Conservation (phyloP, 2,329 filamentous ascomycete species). For the Thelonectria blattea region DNA sequence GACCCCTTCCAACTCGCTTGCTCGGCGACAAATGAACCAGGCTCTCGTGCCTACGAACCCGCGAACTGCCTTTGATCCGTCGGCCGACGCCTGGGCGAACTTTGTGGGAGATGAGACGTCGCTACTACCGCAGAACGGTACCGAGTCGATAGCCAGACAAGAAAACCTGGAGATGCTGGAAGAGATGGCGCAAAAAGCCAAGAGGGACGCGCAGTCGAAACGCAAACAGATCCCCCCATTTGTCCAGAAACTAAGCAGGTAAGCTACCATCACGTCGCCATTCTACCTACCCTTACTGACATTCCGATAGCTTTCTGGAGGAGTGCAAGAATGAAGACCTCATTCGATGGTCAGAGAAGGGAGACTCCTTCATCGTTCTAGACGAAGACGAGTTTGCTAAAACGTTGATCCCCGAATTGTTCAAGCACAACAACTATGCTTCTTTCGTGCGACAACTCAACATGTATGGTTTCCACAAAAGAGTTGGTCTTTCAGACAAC, state of each 20-base stretch:
- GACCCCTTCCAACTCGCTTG: conserved; percentile 56
- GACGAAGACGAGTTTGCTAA: conserved; percentile 99
- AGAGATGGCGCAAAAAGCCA: conserved; percentile 78
- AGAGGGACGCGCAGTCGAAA: conserved; percentile 86
- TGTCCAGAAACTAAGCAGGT: conserved; percentile 98
- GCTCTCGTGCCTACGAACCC: conserved; percentile 54
- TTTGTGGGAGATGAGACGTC: conserved; percentile 51
- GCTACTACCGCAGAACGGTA: conserved; percentile 46
- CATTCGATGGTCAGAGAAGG: conserved; percentile 96
- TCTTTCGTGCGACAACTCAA: conserved; percentile 95
- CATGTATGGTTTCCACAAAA: conserved; percentile 98
- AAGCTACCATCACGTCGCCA: conserved; percentile 40
- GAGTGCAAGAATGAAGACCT: conserved; percentile 91
- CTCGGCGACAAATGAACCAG: conserved; percentile 59
- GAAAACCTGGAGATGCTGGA: conserved; percentile 82
- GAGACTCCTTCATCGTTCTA: conserved; percentile 93
- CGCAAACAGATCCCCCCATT: conserved; percentile 97
- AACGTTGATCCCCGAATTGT: conserved; percentile 93
- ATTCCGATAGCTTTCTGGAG: conserved; percentile 75
- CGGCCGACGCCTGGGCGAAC: conserved; percentile 48
- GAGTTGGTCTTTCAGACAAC: conserved; percentile 90
- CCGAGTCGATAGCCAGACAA: conserved; percentile 53
- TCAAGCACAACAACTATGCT: conserved; percentile 99
- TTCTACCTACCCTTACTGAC: conserved; percentile 31
- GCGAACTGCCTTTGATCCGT: conserved; percentile 46